Base-by-base conservation (phyloP, 169 alveolate species). In the Perkinsus olseni region DNA sequence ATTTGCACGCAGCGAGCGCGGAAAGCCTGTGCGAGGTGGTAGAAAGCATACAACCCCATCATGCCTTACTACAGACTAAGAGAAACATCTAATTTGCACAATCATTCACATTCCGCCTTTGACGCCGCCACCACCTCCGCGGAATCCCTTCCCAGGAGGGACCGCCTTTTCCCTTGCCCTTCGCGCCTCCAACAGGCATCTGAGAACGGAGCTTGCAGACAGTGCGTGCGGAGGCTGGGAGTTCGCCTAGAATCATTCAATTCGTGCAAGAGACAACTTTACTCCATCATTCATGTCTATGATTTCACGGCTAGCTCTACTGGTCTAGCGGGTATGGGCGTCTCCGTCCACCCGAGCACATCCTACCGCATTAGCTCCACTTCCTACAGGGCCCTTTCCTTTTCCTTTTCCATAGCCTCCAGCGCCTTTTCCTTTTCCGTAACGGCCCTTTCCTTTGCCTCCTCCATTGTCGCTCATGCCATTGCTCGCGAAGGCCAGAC, bases 331-430 rank as follows among this genome's bases (percentile, higher is more conserved):
- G 34, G 28, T 28, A 62, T 21, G 82, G 82, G 82, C 82, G 4
- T 62, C 82, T 0, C 82, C 82, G 34, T 62, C 82, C 82, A 62
- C 82, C 82, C 82, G 28, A 13, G 8, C 82, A 28, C 13, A 13
- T 62, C 82, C 82, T 62, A 62, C 82, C 82, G 34, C 82, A 62
- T 62, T 62, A 8, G 82, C 82, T 62, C 82, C 82, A 62, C 37
- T 62, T 62, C 82, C 82, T 62, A 62, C 82, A 62, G 82, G 82
- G 82, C 82, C 82, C 82, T 62, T 62, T 40, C 82, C 82, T 62
- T 62, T 62, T 24, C 82, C 82, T 62, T 62, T 62, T 62, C 82
- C 82, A 62, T 62, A 62, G 1, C 82, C 82, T 62, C 82, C 82
- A 62, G 50, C 21, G 50, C 82, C 82, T 62, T 62, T 62, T 62